Conservation (phyloP, 805 yeast species). For the Kuraishia hungarica region DNA sequence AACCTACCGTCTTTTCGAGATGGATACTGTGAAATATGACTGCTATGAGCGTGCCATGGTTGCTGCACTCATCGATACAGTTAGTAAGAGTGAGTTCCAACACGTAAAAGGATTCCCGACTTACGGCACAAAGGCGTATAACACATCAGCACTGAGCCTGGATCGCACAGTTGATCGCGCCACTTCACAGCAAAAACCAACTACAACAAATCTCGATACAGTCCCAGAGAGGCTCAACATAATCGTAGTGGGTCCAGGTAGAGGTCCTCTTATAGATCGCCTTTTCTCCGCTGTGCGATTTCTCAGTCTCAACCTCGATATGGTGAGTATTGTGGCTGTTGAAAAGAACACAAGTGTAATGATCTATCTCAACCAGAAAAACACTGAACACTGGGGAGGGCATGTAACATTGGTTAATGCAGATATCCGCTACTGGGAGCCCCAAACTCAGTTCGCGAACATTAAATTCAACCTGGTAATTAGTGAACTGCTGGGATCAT, state of each 20-base stretch:
- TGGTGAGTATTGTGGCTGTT: conserved; percentile 41
- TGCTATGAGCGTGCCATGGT: conserved; percentile 59
- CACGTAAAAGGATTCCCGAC: conserved; percentile 12
- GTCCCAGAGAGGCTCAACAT: conserved; percentile 22
- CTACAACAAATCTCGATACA: background rate
- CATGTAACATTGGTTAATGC: conserved; percentile 40
- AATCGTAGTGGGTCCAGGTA: conserved; percentile 78
- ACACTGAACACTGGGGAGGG: conserved; percentile 43
- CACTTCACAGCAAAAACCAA: background rate
- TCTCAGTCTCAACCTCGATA: conserved; percentile 16
- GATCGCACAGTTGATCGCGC: background rate
- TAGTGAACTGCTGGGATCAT: conserved; percentile 81
- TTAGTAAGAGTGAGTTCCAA: conserved; percentile 12
- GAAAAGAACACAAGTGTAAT: conserved; percentile 67
- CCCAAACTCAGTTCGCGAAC: conserved; percentile 11
- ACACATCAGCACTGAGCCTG: conserved; percentile 12
- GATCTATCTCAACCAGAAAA: conserved; percentile 37
- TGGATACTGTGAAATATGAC: conserved; percentile 60
- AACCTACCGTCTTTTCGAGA: conserved; percentile 64
- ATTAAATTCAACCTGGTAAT: conserved; percentile 49
- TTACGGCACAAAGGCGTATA: conserved; percentile 7
- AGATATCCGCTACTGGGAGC: conserved; percentile 52
- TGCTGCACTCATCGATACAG: conserved; percentile 36
- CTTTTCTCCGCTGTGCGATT: conserved; percentile 32
- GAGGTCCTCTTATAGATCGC: conserved; percentile 70